Evolutionary conservation across 768 basidiomycete species (phyloP), one percentile per base, ranked within the genome.

Genomic region (Symmetrospora coprosmae): DNA sequence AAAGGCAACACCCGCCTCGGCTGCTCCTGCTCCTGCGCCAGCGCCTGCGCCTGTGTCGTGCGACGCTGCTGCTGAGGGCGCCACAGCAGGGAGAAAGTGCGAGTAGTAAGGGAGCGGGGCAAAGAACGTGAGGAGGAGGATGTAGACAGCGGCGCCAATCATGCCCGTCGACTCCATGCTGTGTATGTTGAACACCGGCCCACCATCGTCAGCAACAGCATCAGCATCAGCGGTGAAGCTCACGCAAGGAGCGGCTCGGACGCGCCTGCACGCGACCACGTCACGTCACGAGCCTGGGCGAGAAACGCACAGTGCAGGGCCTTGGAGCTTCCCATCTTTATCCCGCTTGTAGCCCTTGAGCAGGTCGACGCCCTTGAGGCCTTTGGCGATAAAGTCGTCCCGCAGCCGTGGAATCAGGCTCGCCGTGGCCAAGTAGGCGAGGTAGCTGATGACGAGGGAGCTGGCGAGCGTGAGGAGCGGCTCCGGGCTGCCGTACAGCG

Each of bases 151-250:
- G 1, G 92, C 90, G 68, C 84, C 87, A 48, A 94, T 83, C 61
- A 96, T 81, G 13, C 92, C 92, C 68, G 85, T 80, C 65, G 87
- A 88, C 75, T 99, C 94, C 40, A 94, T 91, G 71, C 91, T 97
- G 59, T 16, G 19, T 37, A 34, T 28, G 28, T 1, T 7, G 33
- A 39, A 48, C 16, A 27, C 23, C 43, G 31, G 9, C n/a, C 19
- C 2, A 0, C 2, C 16, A 25, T 5, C 47, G 46, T 30, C 30
- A 60, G 53, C 52, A 25, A 19, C 27, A 60, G n/a, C 9, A 33
- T 48, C 41, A 46, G 25, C 13, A 21, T 16, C n/a, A 16, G 35
- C 25, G 30, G 16, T 14, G n/a, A n/a, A n/a, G n/a, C n/a, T n/a
- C n/a, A n/a, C n/a, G n/a, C n/a, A n/a, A 40, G 23, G 28, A 13